A percentile compares a stretch with the other conserved stretches of the same genome.
Evolutionary conservation across 2,329 filamentous ascomycete genomes (phyloP).

Genomic region (Aspergillus ochraceoroseus): DNA sequence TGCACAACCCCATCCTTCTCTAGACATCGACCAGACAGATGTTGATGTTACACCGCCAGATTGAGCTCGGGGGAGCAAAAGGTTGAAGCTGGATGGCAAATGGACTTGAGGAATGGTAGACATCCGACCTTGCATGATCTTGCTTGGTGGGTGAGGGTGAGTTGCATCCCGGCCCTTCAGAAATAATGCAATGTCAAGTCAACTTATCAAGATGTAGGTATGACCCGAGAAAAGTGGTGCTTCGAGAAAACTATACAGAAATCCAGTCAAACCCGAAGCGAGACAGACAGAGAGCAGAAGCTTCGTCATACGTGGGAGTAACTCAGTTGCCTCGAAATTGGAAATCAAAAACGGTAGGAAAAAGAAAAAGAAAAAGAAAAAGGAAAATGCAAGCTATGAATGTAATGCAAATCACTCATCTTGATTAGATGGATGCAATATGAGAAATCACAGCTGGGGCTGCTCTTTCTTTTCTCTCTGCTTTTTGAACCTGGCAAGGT

Average conservation of each 20-base stretch:
- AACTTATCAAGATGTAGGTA: slow-evolving; percentile 4
- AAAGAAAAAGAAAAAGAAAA: not conserved
- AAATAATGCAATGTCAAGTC: slow-evolving; percentile 8
- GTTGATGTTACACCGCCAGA: slow-evolving; percentile 29
- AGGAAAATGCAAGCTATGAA: slow-evolving; percentile 2
- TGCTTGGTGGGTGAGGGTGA: not conserved
- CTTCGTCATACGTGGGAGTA: no score
- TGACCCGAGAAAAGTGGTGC: not conserved
- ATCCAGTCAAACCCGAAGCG: slow-evolving; percentile 5
- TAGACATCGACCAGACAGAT: no score
- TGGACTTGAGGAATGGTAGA: slow-evolving; percentile 6
- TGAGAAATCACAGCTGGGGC: slow-evolving; percentile 3
- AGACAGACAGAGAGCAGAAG: no score
- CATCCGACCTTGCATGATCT: slow-evolving; percentile 14
- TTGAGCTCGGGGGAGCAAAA: slow-evolving; percentile 19
- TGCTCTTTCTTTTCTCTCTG: slow-evolving; percentile 4
- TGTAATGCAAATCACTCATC: not conserved
- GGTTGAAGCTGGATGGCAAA: slow-evolving; percentile 5
- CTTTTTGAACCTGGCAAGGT: slow-evolving; percentile 11
- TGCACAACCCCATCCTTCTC: not conserved
- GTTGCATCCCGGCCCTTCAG: slow-evolving; percentile 5
- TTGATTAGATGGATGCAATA: slow-evolving; percentile 10
- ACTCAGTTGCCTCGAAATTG: no score
- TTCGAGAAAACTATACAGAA: slow-evolving; percentile 2
- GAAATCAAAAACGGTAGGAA: not conserved